phyloP scores from a whole-genome alignment of 306 rosid genomes.

The Lathyrus aphaca region DNA sequence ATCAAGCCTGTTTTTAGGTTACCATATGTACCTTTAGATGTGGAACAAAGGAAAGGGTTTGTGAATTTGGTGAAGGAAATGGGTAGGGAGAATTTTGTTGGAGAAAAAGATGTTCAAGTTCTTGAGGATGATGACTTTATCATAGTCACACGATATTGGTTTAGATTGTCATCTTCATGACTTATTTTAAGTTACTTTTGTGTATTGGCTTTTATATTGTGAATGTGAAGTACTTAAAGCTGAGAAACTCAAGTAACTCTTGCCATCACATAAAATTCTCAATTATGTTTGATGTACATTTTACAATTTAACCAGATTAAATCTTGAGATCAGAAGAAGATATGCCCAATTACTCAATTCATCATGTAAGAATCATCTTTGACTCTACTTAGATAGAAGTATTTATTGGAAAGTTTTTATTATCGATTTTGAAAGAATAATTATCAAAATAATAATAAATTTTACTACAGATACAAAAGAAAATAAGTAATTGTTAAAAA shows the following conservation, averaged over 20 bases:
- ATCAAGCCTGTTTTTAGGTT: conserved; percentile 83
- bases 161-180: neutral
- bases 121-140: conserved; percentile 57
- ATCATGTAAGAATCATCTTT: conserved; percentile 21
- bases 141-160: conserved; percentile 10
- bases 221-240: neutral
- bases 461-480: no score
- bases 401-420: no score
- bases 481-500: no score
- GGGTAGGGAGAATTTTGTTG: conserved; percentile 71
- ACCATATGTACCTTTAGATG: conserved; percentile 76
- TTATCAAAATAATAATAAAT: no score
- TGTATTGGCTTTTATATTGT: neutral
- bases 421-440: no score
- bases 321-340: conserved; percentile 27
- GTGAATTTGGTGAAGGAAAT: conserved; percentile 62
- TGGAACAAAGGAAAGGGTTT: conserved; percentile 64
- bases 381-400: conserved; percentile 18
- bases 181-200: conserved; percentile 2
- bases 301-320: conserved; percentile 31
- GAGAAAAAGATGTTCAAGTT: conserved; percentile 60
- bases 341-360: conserved; percentile 17
- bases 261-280: neutral
- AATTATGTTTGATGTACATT: conserved; percentile 29
- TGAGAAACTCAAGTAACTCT: neutral